Conservation (phyloP, 306 rosid species). For the Malus asiatica region DNA sequence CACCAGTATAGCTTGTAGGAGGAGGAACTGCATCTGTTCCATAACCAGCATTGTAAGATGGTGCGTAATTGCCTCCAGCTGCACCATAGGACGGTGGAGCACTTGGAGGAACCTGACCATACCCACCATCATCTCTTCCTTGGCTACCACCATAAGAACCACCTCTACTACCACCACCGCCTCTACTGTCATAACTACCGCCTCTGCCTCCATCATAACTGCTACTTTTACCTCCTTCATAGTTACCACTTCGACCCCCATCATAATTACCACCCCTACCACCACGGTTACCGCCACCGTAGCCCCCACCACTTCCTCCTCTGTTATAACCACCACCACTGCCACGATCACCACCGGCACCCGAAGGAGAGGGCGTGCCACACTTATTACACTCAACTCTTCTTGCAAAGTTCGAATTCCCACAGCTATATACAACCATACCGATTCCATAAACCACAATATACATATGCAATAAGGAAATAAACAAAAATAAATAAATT, state of each 20-base stretch:
- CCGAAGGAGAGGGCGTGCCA: constrained; percentile 75
- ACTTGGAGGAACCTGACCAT: constrained; percentile 66
- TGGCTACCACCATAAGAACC: constrained; percentile 43
- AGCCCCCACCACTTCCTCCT: constrained; percentile 50
- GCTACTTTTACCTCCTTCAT: constrained; percentile 31
- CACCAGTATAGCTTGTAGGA: constrained; percentile 80
- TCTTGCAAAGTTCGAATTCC: constrained; percentile 89
- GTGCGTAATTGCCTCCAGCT: constrained; percentile 55
- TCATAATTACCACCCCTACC: constrained; percentile 30
- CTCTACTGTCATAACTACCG: constrained; percentile 38
- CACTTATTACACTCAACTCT: constrained; percentile 96
- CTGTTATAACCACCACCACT: constrained; percentile 33
- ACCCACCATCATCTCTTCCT: constrained; percentile 76
- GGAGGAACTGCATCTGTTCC: constrained; percentile 96
- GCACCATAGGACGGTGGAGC: constrained; percentile 52
- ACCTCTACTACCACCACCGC: constrained; percentile 66
- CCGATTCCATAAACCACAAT: constrained; percentile 13
- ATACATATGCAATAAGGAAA: background rate
- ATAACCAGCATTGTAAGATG: constrained; percentile 46
- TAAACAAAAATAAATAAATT: background rate
- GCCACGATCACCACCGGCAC: constrained; percentile 35
- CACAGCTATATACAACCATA: constrained; percentile 59
- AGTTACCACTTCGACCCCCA: constrained; percentile 50
- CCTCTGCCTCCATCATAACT: constrained; percentile 28
- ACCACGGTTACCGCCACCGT: constrained; percentile 1